phyloP scores from a whole-genome alignment of 148 eudicot species.

The Fagopyrum tataricum region DNA sequence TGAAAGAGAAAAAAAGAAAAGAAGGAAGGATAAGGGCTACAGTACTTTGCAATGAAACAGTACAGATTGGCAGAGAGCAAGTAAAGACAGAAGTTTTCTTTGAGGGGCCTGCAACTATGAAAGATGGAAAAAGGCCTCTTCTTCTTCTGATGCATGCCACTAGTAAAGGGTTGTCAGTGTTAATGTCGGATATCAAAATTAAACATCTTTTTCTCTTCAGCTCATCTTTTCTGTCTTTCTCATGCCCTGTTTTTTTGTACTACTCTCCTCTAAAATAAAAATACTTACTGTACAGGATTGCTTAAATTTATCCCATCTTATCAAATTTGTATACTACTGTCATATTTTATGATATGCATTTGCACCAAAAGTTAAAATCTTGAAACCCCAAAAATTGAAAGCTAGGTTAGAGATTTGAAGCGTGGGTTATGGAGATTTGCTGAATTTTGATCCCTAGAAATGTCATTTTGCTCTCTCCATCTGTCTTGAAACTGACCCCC shows the following conservation, averaged over 20 bases:
- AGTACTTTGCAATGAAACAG: conserved; percentile 22
- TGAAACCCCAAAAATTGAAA: no score
- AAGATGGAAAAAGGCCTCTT: conserved; percentile 5
- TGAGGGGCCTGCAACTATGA: neutral
- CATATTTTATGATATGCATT: no score
- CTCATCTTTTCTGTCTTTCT: conserved; percentile 19
- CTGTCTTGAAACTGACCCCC: neutral
- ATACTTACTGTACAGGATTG: neutral
- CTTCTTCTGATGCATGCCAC: neutral
- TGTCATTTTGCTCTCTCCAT: neutral
- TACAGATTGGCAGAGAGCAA: conserved; percentile 7
- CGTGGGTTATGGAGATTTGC: neutral
- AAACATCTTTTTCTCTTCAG: conserved; percentile 24
- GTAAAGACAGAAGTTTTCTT: neutral
- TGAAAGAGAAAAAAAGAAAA: conserved; percentile 5
- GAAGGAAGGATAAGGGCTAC: neutral
- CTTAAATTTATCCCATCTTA: neutral
- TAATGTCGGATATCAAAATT: conserved; percentile 33
- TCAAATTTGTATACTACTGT: no score
- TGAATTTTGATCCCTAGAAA: neutral
- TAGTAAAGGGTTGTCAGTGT: conserved; percentile 21
- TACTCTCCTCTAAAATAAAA: neutral
- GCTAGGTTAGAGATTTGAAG: neutral
- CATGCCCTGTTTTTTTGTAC: neutral
- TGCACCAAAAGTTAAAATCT: no score